These are phyloP conservation scores for Zarea fungicola DNA, from an alignment of 2,329 filamentous ascomycete species.

Conservation along the genomic window DNA sequence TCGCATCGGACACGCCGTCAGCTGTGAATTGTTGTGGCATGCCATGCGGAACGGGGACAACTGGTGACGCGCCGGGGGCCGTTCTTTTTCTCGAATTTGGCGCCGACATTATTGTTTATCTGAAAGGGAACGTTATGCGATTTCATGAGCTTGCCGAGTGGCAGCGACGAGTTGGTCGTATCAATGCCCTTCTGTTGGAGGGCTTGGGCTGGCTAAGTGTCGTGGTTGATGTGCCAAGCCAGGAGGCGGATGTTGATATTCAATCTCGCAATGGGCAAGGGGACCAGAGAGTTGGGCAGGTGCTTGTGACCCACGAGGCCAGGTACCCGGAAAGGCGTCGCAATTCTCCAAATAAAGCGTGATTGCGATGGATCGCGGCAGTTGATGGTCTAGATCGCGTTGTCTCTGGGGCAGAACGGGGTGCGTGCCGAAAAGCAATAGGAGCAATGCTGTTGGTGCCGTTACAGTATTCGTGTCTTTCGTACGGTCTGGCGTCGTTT, in stretches of 20 bases:
- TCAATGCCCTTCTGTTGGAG: neutral
- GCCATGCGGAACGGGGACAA: constrained; percentile 47
- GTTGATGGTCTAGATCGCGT: too few species aligned
- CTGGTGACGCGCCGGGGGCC: constrained; percentile 66
- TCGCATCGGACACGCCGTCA: constrained; percentile 43
- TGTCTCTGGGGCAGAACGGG: too few species aligned
- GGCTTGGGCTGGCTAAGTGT: neutral
- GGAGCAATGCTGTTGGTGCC: too few species aligned
- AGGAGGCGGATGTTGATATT: neutral
- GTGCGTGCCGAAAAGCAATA: too few species aligned
- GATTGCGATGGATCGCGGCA: too few species aligned
- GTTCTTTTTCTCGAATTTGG: constrained; percentile 63
- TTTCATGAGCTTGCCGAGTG: neutral
- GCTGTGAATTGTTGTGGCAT: constrained; percentile 44
- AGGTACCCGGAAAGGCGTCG: too few species aligned
- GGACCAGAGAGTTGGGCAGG: too few species aligned
- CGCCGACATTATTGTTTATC: constrained; percentile 35
- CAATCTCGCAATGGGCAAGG: too few species aligned
- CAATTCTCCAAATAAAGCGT: too few species aligned
- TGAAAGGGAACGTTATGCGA: neutral
- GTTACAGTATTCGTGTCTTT: neutral
- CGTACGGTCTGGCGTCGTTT: neutral
- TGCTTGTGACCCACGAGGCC: too few species aligned
- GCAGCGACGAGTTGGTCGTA: neutral
- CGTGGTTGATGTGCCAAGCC: neutral